Base-by-base conservation (phyloP, 1,284 basidiomycete species). In the Tilletia horrida region DNA sequence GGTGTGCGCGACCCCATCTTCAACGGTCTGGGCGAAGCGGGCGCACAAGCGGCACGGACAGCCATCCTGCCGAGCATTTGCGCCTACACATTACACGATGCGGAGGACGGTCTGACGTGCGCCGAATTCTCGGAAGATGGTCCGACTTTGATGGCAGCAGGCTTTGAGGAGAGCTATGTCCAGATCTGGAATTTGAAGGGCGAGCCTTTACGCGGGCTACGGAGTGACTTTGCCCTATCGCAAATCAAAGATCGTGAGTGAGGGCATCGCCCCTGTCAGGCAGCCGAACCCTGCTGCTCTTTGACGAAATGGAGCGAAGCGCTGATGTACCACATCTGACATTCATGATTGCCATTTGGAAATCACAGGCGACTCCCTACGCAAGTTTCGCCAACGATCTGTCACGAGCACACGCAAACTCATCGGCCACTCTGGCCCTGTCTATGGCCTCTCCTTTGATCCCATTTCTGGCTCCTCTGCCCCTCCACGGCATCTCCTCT, bases 91-190 rank as follows among this genome's bases (percentile, higher is more conserved):
- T 81, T 71, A 65, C 78, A 77, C 68, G 80, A 81, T 65, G 80
- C 79, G 3, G 80, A 78, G 52, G 80, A 81, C 65, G 80, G 80
- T 55, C 86, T 90, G 16, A 91, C 93, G 2, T 93, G 91, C 74
- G 89, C 88, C 66, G 88, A 89, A 16, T 97, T 98, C 78, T 97
- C 95, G 18, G 87, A 87, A 62, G 96, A 99, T 82, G 90, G 90
- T 0, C 35, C 35, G 35, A 91, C 93, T 6, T 83, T 98, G n/a
- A 89, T 99, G 87, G 96, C 95, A 0, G 92, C 91, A 31, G 96
- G 96, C 0, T 97, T 97, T 78, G 87, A 92, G 44, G 95, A 99
- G 83, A 97, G 94, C 77, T 95, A 93, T 76, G 90, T 98, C 69
- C 87, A 94, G 66, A 75, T 99, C 67, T 99, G 96, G 95, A 96